Evolutionary conservation across 2,329 filamentous ascomycete species (phyloP), one percentile per base, ranked within the genome.

Genomic region (Diaporthe helianthi): DNA sequence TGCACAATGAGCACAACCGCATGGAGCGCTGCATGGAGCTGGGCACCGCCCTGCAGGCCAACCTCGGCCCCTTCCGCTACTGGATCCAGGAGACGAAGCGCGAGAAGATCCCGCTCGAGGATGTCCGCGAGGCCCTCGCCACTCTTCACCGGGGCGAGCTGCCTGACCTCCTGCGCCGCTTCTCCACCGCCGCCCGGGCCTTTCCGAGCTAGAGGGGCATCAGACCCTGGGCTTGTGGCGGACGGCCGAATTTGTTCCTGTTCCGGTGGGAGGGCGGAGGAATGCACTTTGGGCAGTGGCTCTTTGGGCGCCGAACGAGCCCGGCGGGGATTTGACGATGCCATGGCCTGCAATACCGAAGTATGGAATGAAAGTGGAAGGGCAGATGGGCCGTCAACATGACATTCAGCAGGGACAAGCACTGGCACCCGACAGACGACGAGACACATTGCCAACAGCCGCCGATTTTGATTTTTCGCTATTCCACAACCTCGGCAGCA

Each of bases 41-140:
- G 3, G 82, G 82, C 19, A 77, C 76, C 19, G 82, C 82, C 0
- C 77, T 84, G 9, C 75, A 76, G 15, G 74, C 75, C 41, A 84
- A 84, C 71, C 79, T 82, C 79, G 82, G 83, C 0, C 82, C 83
- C 0, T 83, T 84, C 69, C 79, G 82, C 74, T 83, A 84, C 73
- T 84, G 82, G 82, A 76, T 84, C n/a, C 78, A 79, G 12, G 77
- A 79, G 46, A 83, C 82, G 6, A 79, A 80, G 51, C 74, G 73
- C 5, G 79, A 82, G 69, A 78, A 80, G 24, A 75, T 78, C 0
- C 77, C 81, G 64, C 67, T 72, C 2, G 69, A 71, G 4, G 60
- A 80, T 38, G 79, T 84, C 8, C 79, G 81, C 29, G 76, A 80
- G 22, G 78, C 77, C 44, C 76, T 84, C 65, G 70, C 67, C 1